Conservation (phyloP, 306 rosid species). For the Biancaea sappan region DNA sequence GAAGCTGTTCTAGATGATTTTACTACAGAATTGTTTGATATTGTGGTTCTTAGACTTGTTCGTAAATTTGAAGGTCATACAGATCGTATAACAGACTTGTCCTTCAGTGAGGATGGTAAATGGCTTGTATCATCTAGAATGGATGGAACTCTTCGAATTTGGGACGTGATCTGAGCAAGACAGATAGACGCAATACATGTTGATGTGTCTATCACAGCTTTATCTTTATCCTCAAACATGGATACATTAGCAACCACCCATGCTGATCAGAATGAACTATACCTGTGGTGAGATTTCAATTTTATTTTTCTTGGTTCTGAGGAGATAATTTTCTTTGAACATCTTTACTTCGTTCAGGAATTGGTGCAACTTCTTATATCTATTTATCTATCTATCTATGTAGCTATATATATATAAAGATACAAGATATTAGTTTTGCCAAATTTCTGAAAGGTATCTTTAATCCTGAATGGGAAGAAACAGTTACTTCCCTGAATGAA, state of each 20-base stretch:
- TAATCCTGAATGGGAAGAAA: too few species aligned
- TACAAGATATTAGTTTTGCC: constrained; percentile 9
- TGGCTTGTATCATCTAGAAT: constrained; percentile 90
- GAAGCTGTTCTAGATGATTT: constrained; percentile 82
- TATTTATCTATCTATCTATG: background rate
- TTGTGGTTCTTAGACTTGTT: constrained; percentile 79
- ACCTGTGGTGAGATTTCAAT: constrained; percentile 68
- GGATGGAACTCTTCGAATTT: constrained; percentile 92
- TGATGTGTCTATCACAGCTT: constrained; percentile 69
- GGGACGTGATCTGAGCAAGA: constrained; percentile 86
- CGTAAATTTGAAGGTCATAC: constrained; percentile 87
- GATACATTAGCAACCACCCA: constrained; percentile 84
- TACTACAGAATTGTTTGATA: constrained; percentile 70
- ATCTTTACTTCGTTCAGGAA: background rate
- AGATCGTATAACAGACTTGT: constrained; percentile 84
- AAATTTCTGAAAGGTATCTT: background rate
- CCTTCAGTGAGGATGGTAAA: constrained; percentile 97
- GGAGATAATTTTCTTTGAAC: background rate
- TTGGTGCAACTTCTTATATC: background rate
- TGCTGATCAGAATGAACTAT: constrained; percentile 84
- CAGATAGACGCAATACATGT: constrained; percentile 82
- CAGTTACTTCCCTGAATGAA: background rate
- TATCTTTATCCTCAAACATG: constrained; percentile 90
- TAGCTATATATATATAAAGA: background rate
- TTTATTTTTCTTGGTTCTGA: constrained; percentile 9